Evolutionary conservation across 768 basidiomycete genomes (phyloP).

Genomic region (Mycena chlorophos): DNA sequence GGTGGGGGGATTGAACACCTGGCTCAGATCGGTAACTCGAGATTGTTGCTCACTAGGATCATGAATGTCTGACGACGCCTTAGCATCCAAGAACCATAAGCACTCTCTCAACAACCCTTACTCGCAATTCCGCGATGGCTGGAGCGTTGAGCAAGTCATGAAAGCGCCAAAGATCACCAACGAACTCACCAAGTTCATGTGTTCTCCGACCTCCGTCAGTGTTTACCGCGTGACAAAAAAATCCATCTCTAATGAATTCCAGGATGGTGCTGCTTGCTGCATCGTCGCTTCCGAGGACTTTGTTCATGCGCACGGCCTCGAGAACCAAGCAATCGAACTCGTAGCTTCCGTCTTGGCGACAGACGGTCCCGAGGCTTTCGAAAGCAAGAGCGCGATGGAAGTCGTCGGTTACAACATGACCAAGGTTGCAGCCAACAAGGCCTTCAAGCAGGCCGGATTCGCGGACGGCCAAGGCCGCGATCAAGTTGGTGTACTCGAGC

Average conservation of each 20-base stretch:
- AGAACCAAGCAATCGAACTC: constrained; percentile 88
- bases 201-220: constrained; percentile 76
- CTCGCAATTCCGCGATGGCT: constrained; percentile 80
- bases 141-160: constrained; percentile 71
- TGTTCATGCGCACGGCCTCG: constrained; percentile 66
- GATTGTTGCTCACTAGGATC: neutral
- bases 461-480: constrained; percentile 61
- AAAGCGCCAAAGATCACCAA: constrained; percentile 67
- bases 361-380: constrained; percentile 64
- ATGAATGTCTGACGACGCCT: neutral
- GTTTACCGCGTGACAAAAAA: neutral
- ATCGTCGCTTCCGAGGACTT: constrained; percentile 80
- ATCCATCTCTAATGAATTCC: neutral
- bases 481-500: constrained; percentile 79
- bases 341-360: constrained; percentile 66
- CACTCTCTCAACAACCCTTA: constrained; percentile 85
- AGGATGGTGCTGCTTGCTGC: constrained; percentile 79
- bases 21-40: constrained; percentile 68
- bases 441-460: constrained; percentile 73
- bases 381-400: constrained; percentile 72
- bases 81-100: constrained; percentile 82
- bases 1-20: constrained; percentile 67
- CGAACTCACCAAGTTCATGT: constrained; percentile 82
- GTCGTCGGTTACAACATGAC: constrained; percentile 82
- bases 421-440: constrained; percentile 63